Base-by-base conservation (phyloP, 495 filamentous ascomycete genomes). In the Hypomontagnella submonticulosa region DNA sequence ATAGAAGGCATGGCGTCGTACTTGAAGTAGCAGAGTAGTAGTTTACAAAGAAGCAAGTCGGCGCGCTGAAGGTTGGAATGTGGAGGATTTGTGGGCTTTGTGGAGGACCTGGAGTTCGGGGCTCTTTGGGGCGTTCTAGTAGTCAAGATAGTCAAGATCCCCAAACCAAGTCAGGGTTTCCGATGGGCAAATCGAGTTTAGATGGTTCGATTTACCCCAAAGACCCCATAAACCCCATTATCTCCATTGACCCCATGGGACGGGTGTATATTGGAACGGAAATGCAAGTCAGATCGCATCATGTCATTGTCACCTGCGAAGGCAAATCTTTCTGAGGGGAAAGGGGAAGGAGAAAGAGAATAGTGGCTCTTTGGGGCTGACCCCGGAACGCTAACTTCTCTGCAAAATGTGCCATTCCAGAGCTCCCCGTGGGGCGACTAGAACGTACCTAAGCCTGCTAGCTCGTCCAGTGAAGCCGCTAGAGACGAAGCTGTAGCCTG, bases 201-300 rank as follows among this genome's bases (percentile, higher is more conserved):
- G 23, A 47, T 51, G 37, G 36, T 61, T 50, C 44, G 43, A 61
- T 44, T 27, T 27, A 27, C 23, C 23, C 16, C 27, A 53, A 33
- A 42, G 38, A 27, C 23, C 23, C 23, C 23, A 27, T 27, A 27
- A 27, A 27, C 23, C n/a, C 12, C n/a, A 41, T 6, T 41, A 41
- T 3, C 10, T 15, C n/a, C 36, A 13, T 38, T 38, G n/a, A 41
- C 12, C 15, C n/a, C 38, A 6, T 13, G 15, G 34, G 43, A 13
- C n/a, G 4, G 34, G 15, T 48, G 40, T 53, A 30, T 27, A 41
- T 0, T 53, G 27, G 30, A 9, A 1, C 32, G 20, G 40, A 15
- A n/a, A 58, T 62, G 58, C 57, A 57, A 42, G 64, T 67, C 48
- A 67, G 57, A 67, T 67, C 64, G 57, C 53, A 67, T 57, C 52